Conservation (phyloP, 768 basidiomycete genomes). For the Mycena kentingensis region DNA sequence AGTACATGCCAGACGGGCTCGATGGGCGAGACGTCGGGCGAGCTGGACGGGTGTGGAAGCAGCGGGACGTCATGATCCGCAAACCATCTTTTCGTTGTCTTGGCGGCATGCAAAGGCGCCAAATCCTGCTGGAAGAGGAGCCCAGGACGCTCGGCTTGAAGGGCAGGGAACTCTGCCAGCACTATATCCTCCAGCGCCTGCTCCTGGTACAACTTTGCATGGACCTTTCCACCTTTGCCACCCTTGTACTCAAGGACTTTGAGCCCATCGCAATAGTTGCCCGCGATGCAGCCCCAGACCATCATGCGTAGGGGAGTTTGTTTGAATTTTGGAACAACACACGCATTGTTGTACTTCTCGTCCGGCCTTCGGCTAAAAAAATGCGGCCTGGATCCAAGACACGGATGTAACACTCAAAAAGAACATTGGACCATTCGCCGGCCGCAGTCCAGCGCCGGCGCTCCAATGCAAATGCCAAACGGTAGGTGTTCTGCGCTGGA, state of each 20-base stretch:
- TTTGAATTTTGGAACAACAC: too few species aligned
- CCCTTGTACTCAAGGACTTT: conserved; percentile 22
- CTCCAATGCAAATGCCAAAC: too few species aligned
- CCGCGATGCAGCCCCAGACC: conserved; percentile 16
- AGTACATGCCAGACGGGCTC: conserved; percentile 16
- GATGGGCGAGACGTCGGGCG: conserved; percentile 17
- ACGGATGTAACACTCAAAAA: too few species aligned
- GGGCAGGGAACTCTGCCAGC: background rate
- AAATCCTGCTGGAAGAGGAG: conserved; percentile 15
- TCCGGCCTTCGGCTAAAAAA: too few species aligned
- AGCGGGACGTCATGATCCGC: conserved; percentile 6
- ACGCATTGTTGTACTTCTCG: too few species aligned
- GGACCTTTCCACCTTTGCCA: conserved; percentile 17
- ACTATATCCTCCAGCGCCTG: conserved; percentile 9
- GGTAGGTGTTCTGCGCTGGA: too few species aligned
- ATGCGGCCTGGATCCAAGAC: too few species aligned
- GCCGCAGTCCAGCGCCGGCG: too few species aligned
- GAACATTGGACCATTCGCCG: too few species aligned
- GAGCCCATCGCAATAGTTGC: too few species aligned
- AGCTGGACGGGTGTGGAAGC: conserved; percentile 15
- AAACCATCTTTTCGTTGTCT: conserved; percentile 12
- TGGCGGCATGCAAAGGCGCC: conserved; percentile 9
- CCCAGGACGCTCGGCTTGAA: background rate
- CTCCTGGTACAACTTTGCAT: background rate
- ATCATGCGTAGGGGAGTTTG: conserved; percentile 12